Evolutionary conservation across 352 stramenopile genomes (phyloP).

Genomic region (Phytophthora pini): DNA sequence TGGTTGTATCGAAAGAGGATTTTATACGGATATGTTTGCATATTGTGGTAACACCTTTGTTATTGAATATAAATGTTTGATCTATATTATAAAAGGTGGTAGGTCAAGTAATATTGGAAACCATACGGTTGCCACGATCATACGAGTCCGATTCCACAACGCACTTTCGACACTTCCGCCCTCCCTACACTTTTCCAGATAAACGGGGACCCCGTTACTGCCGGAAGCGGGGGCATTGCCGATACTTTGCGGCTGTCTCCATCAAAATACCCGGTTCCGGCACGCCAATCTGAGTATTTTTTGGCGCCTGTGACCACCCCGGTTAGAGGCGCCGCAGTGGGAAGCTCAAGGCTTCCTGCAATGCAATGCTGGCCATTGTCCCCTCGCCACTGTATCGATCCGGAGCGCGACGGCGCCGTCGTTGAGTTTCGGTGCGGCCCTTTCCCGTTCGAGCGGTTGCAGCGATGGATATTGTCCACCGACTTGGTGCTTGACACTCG

Average conservation of each 20-base stretch:
- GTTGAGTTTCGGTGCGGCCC: slow-evolving; percentile 31
- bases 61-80: not conserved
- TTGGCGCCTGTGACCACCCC: slow-evolving; percentile 17
- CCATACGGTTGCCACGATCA: slow-evolving; percentile 13
- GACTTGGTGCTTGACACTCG: slow-evolving; percentile 4
- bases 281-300: slow-evolving; percentile 11
- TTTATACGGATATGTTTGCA: not conserved
- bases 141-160: slow-evolving; percentile 30
- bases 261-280: slow-evolving; percentile 32
- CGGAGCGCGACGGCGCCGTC: slow-evolving; percentile 10
- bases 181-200: slow-evolving; percentile 5
- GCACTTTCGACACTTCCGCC: slow-evolving; percentile 20
- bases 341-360: slow-evolving; percentile 11
- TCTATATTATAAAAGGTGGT: not conserved
- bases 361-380: not conserved
- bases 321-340: slow-evolving; percentile 14
- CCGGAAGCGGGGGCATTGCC: slow-evolving; percentile 4
- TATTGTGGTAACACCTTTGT: not conserved
- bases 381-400: slow-evolving; percentile 8
- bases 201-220: not conserved
- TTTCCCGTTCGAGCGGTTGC: slow-evolving; percentile 28
- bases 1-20: not conserved
- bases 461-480: slow-evolving; percentile 28
- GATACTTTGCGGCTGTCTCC: slow-evolving; percentile 11
- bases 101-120: slow-evolving; percentile 11